A percentile compares a stretch with the other conserved stretches of the same genome.
These are phyloP conservation scores for Naganishia sp. DNA, from an alignment of 1,284 basidiomycete genomes.

Conservation along the genomic window DNA sequence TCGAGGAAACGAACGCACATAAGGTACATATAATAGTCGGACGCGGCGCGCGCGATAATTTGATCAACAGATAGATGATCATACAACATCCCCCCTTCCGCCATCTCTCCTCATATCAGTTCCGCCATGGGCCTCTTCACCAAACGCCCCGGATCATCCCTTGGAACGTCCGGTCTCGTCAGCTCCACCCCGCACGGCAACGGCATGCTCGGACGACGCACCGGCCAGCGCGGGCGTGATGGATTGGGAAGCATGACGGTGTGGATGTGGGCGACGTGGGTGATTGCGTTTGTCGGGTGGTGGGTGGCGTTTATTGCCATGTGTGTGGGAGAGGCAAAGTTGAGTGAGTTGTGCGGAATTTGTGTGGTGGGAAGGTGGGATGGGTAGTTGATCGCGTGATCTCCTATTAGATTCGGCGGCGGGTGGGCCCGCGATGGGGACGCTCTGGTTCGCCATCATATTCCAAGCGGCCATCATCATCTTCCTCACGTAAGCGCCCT, in stretches of 20 bases:
- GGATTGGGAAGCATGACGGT: constrained; percentile 12
- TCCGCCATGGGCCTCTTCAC: constrained; percentile 17
- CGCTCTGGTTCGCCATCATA: constrained; percentile 90
- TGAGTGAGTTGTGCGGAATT: constrained; percentile 25
- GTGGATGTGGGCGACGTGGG: constrained; percentile 20
- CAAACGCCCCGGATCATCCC: constrained; percentile 16
- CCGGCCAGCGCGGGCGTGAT: background rate
- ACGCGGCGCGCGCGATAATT: constrained; percentile 7
- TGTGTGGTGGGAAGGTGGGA: background rate
- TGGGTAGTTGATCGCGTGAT: constrained; percentile 13
- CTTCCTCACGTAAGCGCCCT: constrained; percentile 44
- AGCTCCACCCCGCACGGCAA: background rate
- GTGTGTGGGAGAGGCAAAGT: constrained; percentile 56
- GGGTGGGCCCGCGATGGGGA: constrained; percentile 59
- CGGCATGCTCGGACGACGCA: background rate
- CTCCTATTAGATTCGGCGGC: constrained; percentile 33
- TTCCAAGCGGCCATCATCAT: constrained; percentile 49
- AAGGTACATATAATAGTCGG: too few relatives aligned
- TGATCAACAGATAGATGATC: background rate
- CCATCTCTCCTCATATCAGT: background rate
- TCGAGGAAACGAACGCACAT: background rate
- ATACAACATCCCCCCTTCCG: background rate
- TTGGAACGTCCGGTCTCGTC: constrained; percentile 1
- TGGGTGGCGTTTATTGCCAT: constrained; percentile 82
- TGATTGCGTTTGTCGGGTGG: constrained; percentile 84